A percentile compares a stretch with the other conserved stretches of the same genome.
Conservation (phyloP, 2,329 filamentous ascomycete genomes). For the Pseudocercospora cruenta region DNA sequence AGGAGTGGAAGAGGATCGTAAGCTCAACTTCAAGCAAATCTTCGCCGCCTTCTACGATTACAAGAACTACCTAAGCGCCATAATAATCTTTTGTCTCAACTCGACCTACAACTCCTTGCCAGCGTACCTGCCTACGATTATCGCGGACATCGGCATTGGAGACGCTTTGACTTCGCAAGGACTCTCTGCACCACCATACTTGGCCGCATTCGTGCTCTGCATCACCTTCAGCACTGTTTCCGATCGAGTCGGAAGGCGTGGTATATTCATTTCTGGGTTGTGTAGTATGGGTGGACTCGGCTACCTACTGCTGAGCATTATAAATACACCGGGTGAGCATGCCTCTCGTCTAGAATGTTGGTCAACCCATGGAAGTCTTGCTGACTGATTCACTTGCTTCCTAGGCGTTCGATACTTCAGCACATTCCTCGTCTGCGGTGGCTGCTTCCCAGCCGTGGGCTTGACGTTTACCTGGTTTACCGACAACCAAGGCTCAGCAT, state of each 20-base stretch:
- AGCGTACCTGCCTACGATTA: slow-evolving; percentile 41
- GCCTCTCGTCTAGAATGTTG: no score
- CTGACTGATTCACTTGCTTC: no score
- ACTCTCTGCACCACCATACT: slow-evolving; percentile 63
- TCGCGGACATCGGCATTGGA: slow-evolving; percentile 35
- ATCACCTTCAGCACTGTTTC: slow-evolving; percentile 8
- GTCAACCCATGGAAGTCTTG: no score
- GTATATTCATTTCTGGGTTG: slow-evolving; percentile 31
- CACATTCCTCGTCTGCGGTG: slow-evolving; percentile 41
- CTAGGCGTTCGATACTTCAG: slow-evolving; percentile 41
- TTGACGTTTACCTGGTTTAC: slow-evolving; percentile 41
- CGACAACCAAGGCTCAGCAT: slow-evolving; percentile 43
- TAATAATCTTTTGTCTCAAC: slow-evolving; percentile 42
- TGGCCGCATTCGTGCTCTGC: slow-evolving; percentile 39
- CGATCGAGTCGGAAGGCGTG: slow-evolving; percentile 6
- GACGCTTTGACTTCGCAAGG: slow-evolving; percentile 64
- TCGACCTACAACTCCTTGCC: slow-evolving; percentile 62
- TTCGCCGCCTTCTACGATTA: slow-evolving; percentile 10
- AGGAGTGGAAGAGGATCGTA: slow-evolving; percentile 10
- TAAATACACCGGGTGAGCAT: slow-evolving; percentile 23
- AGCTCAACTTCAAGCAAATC: slow-evolving; percentile 14
- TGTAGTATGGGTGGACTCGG: slow-evolving; percentile 39
- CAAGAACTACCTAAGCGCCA: slow-evolving; percentile 7
- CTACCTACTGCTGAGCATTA: slow-evolving; percentile 42
- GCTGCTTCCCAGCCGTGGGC: slow-evolving; percentile 42